phyloP scores from a whole-genome alignment of 73 alveolate genomes.

The Tetrahymena thermophila region DNA sequence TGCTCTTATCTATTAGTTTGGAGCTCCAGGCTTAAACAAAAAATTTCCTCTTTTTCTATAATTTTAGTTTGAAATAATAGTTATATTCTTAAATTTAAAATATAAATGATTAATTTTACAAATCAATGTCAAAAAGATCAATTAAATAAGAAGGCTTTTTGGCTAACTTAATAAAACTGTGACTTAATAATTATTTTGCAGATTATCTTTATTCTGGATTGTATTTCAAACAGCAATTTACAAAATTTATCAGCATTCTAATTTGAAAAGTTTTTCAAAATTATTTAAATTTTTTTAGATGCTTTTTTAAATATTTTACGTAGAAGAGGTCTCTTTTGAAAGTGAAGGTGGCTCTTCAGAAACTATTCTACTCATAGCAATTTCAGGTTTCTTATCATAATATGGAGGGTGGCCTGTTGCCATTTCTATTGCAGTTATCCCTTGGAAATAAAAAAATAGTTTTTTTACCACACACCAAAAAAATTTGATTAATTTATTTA shows the following conservation, averaged over 20 bases:
- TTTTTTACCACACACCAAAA: not conserved
- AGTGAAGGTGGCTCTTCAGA: constrained; percentile 51
- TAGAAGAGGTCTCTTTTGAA: not conserved
- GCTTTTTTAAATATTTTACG: not conserved
- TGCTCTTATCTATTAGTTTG: not conserved
- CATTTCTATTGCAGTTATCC: constrained; percentile 85
- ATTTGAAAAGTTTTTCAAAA: constrained; percentile 55
- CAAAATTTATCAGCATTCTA: constrained; percentile 78
- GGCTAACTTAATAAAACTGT: constrained; percentile 66
- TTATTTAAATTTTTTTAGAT: not conserved
- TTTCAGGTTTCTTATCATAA: constrained; percentile 58
- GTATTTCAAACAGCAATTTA: constrained; percentile 59
- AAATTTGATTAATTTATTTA: not conserved
- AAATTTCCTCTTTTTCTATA: not conserved
- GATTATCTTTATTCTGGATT: constrained; percentile 75
- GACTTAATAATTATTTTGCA: constrained; percentile 73
- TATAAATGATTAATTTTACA: not conserved
- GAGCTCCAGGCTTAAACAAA: not conserved
- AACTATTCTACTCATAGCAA: constrained; percentile 68
- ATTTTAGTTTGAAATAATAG: not conserved
- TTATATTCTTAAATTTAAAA: not conserved
- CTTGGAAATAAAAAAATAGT: constrained; percentile 12
- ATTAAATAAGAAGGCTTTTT: constrained; percentile 32
- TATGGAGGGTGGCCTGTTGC: constrained; percentile 95
- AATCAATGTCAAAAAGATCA: not conserved